Percentiles rank a stretch among this genome's conserved stretches.
Evolutionary conservation across 179 eudicot genomes (phyloP).

Genomic region (Silene coronaria): DNA sequence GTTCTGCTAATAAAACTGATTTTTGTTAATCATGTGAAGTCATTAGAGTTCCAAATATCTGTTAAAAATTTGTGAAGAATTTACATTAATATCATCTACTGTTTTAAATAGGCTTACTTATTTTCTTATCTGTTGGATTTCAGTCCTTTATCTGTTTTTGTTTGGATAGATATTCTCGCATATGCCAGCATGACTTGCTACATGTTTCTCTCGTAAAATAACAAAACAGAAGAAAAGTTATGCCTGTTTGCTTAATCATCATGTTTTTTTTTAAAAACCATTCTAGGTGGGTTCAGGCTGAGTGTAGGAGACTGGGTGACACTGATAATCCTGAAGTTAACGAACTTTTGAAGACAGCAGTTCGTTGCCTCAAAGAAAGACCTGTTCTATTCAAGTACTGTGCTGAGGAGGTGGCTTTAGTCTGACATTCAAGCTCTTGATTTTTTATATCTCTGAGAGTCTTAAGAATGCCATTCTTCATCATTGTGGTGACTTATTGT

Average conservation of each 20-base stretch:
- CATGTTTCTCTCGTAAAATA: not conserved
- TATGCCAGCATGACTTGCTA: conserved; percentile 3
- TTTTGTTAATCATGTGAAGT: not conserved
- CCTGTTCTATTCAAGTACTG: conserved; percentile 96
- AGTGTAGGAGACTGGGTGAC: conserved; percentile 89
- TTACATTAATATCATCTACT: not conserved
- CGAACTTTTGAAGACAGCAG: conserved; percentile 82
- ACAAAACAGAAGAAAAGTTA: not conserved
- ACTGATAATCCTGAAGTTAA: conserved; percentile 93
- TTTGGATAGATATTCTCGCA: not conserved
- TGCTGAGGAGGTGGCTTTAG: conserved; percentile 80
- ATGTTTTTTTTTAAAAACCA: conserved; percentile 17
- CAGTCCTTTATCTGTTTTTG: not conserved
- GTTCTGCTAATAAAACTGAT: not conserved
- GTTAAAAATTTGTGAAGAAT: not conserved
- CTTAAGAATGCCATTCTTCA: not conserved
- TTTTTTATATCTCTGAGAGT: conserved; percentile 6
- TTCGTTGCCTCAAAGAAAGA: conserved; percentile 90
- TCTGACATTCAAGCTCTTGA: not conserved
- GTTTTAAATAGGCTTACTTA: not conserved
- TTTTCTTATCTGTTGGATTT: not conserved
- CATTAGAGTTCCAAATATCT: not conserved
- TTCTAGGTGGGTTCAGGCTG: conserved; percentile 92
- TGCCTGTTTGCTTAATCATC: conserved; percentile 5
- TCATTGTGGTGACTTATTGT: conserved; percentile 7